Evolutionary conservation across 305 asterid genomes (phyloP).

Genomic region (Solanum hybrid): DNA sequence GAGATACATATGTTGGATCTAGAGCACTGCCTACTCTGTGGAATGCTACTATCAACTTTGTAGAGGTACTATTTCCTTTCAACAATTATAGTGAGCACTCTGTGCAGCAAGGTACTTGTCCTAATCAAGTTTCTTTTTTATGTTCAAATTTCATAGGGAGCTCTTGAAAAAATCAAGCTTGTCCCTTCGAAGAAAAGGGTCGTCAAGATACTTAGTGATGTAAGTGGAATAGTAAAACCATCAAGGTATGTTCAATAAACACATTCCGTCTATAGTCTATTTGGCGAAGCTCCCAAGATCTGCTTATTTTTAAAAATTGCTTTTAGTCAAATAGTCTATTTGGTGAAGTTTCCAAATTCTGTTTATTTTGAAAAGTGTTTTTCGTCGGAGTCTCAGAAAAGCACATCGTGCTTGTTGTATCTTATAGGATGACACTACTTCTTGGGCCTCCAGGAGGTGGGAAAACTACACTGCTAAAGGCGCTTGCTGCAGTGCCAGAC

Average conservation of each 20-base stretch:
- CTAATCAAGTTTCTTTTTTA: constrained; percentile 7
- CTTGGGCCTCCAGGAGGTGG: constrained; percentile 97
- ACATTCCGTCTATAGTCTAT: background rate
- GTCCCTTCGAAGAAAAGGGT: constrained; percentile 68
- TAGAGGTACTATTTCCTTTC: constrained; percentile 45
- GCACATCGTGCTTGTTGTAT: background rate
- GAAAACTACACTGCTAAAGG: constrained; percentile 67
- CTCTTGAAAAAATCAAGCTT: constrained; percentile 52
- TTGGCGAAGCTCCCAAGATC: background rate
- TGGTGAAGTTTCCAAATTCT: background rate
- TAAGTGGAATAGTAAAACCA: constrained; percentile 71
- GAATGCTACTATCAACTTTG: constrained; percentile 51
- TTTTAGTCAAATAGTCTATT: background rate
- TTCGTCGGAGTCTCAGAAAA: background rate
- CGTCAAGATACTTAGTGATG: constrained; percentile 60
- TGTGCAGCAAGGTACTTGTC: background rate
- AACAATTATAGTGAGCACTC: background rate
- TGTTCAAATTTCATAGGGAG: constrained; percentile 35
- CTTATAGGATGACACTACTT: constrained; percentile 75
- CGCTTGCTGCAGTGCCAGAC: constrained; percentile 72
- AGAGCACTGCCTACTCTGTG: constrained; percentile 84
- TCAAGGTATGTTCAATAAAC: constrained; percentile 51
- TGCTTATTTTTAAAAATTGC: background rate
- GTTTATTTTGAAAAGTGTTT: background rate
- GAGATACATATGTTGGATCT: constrained; percentile 67